Evolutionary conservation across 23 red algal species (phyloP), one percentile per base, ranked within the genome.

Genomic region (Chondrus crispus): DNA sequence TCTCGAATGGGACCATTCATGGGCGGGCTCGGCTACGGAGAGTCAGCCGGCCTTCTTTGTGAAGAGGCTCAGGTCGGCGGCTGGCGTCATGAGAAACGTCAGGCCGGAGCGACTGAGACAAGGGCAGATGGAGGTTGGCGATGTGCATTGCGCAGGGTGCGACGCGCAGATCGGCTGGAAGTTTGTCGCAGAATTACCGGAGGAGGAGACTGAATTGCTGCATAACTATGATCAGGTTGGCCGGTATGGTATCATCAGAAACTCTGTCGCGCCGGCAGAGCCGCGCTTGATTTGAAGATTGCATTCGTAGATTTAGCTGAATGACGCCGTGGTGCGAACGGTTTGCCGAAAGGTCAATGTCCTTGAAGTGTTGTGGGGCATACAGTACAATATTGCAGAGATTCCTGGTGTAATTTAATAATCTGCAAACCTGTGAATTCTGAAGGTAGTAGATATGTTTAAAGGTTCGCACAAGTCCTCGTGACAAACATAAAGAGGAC

Each of bases 1-100:
- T 68, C 89, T 92, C 37, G 89, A 92, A 71, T 84, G 89, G 89
- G 89, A 92, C 66, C 89, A 92, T 36, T 82, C 77, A 7, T 92
- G 89, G 89, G 87, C 87, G 37, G 87, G 87, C 19, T 46, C 68
- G 18, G 72, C 71, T 32, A 90, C 87, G 10, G 89, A 57, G 3
- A 41, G 41, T 28, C 89, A 84, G 22, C 89, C 76, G 26, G 89
- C 89, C 40, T 84, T 92, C 75, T 92, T 92, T 79, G 89, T 92
- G 7, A 82, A 84, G 66, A 68, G 89, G 10, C 46, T 92, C 33
- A 63, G 87, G 3, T 58, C 52, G 3, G 89, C 63, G 3, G 49
- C 50, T 43, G 60, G 51, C 5, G n/a, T 47, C 0, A 77, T 92
- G 12, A 75, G 49, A 66, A 84, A 92, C 46, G 68, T 84, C 39